Conservation (phyloP, 768 basidiomycete species). For the Termitomyces sp. region DNA sequence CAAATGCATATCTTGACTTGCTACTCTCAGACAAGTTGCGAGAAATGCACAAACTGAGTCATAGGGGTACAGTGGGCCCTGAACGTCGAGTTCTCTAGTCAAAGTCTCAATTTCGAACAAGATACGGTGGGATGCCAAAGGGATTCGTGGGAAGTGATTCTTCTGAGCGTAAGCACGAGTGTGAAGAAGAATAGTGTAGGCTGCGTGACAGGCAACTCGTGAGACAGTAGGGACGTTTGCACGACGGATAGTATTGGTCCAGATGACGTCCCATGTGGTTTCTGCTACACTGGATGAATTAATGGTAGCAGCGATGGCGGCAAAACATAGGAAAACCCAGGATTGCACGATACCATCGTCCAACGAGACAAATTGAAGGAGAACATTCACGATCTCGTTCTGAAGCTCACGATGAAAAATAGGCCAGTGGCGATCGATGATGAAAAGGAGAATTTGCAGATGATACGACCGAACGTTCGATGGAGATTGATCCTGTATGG, state of each 20-base stretch:
- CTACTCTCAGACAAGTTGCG: slow-evolving; percentile 57
- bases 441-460: slow-evolving; percentile 79
- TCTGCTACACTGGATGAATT: slow-evolving; percentile 1
- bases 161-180: slow-evolving; percentile 23
- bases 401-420: slow-evolving; percentile 55
- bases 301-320: slow-evolving; percentile 59
- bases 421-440: slow-evolving; percentile 75
- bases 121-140: slow-evolving; percentile 50
- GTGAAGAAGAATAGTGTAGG: slow-evolving; percentile 43
- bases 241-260: slow-evolving; percentile 78
- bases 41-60: slow-evolving; percentile 91
- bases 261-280: slow-evolving; percentile 69
- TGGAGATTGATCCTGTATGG: slow-evolving; percentile 31
- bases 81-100: slow-evolving; percentile 79
- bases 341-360: slow-evolving; percentile 67
- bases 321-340: slow-evolving; percentile 81
- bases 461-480: slow-evolving; percentile 36
- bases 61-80: slow-evolving; percentile 81
- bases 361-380: slow-evolving; percentile 56
- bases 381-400: slow-evolving; percentile 43
- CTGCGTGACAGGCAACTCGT: slow-evolving; percentile 74
- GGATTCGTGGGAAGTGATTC: slow-evolving; percentile 16
- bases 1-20: slow-evolving; percentile 76
- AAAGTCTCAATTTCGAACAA: slow-evolving; percentile 74
- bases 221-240: slow-evolving; percentile 61